Evolutionary conservation across 805 yeast species (phyloP).

Genomic region (Spathaspora gorwiae): DNA sequence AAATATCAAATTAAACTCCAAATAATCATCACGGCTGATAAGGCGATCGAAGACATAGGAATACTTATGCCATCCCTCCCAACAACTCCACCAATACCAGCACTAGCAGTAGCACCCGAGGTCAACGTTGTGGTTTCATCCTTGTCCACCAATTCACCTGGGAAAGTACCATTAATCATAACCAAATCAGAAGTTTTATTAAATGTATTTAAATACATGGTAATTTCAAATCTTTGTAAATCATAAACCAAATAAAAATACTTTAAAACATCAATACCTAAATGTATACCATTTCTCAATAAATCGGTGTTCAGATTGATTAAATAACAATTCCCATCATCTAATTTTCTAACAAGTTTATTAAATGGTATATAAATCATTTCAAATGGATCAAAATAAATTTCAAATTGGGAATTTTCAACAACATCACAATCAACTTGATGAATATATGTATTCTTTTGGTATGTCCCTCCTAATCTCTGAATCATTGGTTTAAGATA

Average conservation of each 20-base stretch:
- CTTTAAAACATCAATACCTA: slow-evolving; percentile 26
- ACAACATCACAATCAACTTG: too few species aligned
- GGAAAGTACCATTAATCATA: background rate
- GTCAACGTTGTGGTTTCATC: too few species aligned
- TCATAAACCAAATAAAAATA: slow-evolving; percentile 22
- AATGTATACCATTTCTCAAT: background rate
- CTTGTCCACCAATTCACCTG: background rate
- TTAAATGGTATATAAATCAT: background rate
- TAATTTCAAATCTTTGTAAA: slow-evolving; percentile 12
- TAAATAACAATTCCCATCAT: background rate
- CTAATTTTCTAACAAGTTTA: background rate
- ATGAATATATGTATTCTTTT: too few species aligned
- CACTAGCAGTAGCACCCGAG: too few species aligned
- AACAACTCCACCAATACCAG: too few species aligned
- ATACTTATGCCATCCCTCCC: too few species aligned
- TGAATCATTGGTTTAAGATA: too few species aligned
- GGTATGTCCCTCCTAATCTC: too few species aligned
- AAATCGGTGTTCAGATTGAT: background rate
- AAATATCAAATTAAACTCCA: too few species aligned
- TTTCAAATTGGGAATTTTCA: too few species aligned
- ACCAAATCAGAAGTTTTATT: background rate
- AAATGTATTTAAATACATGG: background rate
- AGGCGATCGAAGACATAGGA: too few species aligned
- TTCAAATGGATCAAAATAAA: background rate
- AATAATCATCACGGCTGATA: too few species aligned